Evolutionary conservation across 2,329 filamentous ascomycete species (phyloP), one percentile per base, ranked within the genome.

Genomic region (Onygenales sp.): DNA sequence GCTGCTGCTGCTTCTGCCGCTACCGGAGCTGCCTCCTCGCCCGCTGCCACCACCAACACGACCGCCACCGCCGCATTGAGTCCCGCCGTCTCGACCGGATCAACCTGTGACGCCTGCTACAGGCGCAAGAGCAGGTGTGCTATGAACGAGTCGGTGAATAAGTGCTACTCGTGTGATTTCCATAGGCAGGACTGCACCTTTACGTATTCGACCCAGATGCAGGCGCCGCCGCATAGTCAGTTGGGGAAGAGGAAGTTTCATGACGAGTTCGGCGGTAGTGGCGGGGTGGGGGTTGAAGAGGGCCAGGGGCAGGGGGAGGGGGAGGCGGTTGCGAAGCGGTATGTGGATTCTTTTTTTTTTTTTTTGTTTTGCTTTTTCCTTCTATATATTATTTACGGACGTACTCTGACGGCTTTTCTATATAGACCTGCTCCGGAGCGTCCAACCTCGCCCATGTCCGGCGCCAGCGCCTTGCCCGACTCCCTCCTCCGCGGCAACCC

Each of bases 181-280:
- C 70, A 72, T 57, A 69, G 69, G 43, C 71, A 73, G 61, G 70
- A 73, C 32, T 73, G 70, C 58, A 73, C 70, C 7, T 73, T 72
- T 54, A 68, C 61, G 31, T 60, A 71, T 7, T 9, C 36, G 10
- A 10, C 21, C 7, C 11, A 48, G n/a, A 17, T 35, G 33, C 33
- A 27, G 33, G 33, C n/a, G 31, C 45, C 35, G 21, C 4, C 27
- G 13, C 36, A 32, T 17, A 42, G 47, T 41, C 60, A 59, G 7
- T 58, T 66, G 13, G 72, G 70, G 58, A 73, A 73, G 58, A 64
- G 71, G 47, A 73, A 72, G 58, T 59, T 72, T 39, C 68, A 69
- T 39, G 66, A 51, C 58, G 9, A 53, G 57, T 14, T 53, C 55
- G 49, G 62, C 14, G 14, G 14, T 17, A 17, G 14, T 17, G 14